Evolutionary conservation across 192 early-diverging fungal genomes (phyloP).

Genomic region (Entomortierella chlamydospora): DNA sequence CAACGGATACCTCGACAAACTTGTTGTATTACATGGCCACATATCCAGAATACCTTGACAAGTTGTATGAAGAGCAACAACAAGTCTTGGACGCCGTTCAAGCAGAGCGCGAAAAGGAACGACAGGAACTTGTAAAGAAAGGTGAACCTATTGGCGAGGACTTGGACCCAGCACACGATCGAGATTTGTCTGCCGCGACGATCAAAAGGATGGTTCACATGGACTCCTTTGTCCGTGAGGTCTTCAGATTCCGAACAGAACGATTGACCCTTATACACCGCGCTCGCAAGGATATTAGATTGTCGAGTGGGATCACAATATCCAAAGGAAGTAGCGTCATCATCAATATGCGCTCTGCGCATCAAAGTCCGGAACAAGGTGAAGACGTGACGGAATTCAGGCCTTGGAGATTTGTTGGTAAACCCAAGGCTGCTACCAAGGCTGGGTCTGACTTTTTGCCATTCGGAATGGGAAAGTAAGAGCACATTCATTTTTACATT

Average conservation of each 20-base stretch:
- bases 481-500: neutral
- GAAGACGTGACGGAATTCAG: slow-evolving; percentile 48
- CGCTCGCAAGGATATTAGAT: slow-evolving; percentile 38
- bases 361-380: slow-evolving; percentile 32
- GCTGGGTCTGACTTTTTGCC: slow-evolving; percentile 46
- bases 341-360: slow-evolving; percentile 35
- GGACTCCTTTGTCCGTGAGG: slow-evolving; percentile 56
- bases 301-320: slow-evolving; percentile 49
- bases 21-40: slow-evolving; percentile 48
- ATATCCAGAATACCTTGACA: slow-evolving; percentile 29
- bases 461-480: slow-evolving; percentile 56
- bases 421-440: slow-evolving; percentile 38
- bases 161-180: slow-evolving; percentile 37
- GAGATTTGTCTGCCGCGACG: slow-evolving; percentile 15
- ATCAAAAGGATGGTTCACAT: slow-evolving; percentile 56
- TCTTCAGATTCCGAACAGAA: slow-evolving; percentile 37
- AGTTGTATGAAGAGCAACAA: slow-evolving; percentile 51
- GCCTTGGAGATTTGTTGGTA: slow-evolving; percentile 57
- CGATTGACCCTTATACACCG: slow-evolving; percentile 17
- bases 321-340: slow-evolving; percentile 30
- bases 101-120: slow-evolving; percentile 25
- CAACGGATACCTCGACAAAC: slow-evolving; percentile 34
- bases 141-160: slow-evolving; percentile 28
- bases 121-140: slow-evolving; percentile 9
- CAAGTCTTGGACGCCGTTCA: slow-evolving; percentile 26